Evolutionary conservation across 1,139 yeast species (phyloP).

Genomic region (Kodamaea derodonti): DNA sequence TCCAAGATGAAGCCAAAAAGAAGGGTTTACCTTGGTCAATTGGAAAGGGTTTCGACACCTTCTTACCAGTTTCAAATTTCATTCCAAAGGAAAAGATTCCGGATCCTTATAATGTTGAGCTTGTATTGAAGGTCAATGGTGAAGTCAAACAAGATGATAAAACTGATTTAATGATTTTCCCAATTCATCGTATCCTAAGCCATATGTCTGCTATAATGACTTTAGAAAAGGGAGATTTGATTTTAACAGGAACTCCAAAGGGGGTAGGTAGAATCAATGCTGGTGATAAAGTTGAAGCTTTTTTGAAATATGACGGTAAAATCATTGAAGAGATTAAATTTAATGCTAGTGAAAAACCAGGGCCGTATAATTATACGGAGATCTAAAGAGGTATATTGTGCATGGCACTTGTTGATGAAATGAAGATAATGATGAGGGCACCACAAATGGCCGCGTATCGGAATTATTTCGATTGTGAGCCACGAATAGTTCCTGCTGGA

Average conservation of each 20-base stretch:
- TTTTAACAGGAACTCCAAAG: conserved; percentile 94
- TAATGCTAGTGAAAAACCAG: conserved; percentile 64
- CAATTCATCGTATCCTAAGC: conserved; percentile 74
- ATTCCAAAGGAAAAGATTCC: conserved; percentile 64
- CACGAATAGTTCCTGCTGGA: too few relatives aligned
- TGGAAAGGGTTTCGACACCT: conserved; percentile 95
- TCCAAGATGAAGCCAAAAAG: conserved; percentile 90
- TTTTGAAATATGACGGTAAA: conserved; percentile 52
- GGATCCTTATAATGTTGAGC: conserved; percentile 69
- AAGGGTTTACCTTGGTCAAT: conserved; percentile 97
- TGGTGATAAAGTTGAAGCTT: conserved; percentile 74
- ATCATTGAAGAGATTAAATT: conserved; percentile 54
- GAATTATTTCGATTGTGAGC: too few relatives aligned
- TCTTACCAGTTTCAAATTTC: conserved; percentile 73
- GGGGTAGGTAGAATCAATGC: conserved; percentile 87
- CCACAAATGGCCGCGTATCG: too few relatives aligned
- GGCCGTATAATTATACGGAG: conserved; percentile 68
- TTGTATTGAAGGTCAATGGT: conserved; percentile 70
- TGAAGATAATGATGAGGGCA: too few relatives aligned
- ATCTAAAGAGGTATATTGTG: conserved; percentile 31
- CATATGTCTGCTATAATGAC: conserved; percentile 88
- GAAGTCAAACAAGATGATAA: conserved; percentile 66
- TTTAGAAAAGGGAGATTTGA: conserved; percentile 82
- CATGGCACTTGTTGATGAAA: not conserved
- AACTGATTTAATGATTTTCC: conserved; percentile 85